Conservation (phyloP, 2,329 filamentous ascomycete species). For the Cordyceps tenuipes region DNA sequence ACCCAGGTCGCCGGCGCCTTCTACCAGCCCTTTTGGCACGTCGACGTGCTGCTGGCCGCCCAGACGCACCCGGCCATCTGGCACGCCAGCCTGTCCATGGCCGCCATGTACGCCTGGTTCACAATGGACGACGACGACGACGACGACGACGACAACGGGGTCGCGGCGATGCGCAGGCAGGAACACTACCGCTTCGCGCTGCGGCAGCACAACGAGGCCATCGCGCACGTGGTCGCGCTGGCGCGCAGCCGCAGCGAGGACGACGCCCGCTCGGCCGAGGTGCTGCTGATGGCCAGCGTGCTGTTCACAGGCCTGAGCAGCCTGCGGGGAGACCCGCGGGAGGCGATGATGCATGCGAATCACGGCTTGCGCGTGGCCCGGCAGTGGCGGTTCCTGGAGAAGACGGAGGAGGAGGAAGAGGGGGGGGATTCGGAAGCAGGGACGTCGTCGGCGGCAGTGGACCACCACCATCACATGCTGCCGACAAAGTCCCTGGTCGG, state of each 20-base stretch:
- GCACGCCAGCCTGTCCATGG: conserved; percentile 11
- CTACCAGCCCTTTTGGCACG: conserved; percentile 11
- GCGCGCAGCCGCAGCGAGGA: neutral
- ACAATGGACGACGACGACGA: neutral
- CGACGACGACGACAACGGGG: neutral
- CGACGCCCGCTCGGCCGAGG: neutral
- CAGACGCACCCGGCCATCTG: conserved; percentile 10
- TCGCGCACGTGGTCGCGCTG: conserved; percentile 1
- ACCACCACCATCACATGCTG: neutral
- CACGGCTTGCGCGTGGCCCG: conserved; percentile 2
- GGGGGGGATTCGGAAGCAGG: too few species aligned
- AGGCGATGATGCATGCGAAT: conserved; percentile 9
- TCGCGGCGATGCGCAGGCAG: neutral
- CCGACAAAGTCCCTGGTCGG: conserved; percentile 7
- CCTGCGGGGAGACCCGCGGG: conserved; percentile 8
- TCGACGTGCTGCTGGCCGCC: conserved; percentile 7
- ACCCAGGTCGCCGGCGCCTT: conserved; percentile 9
- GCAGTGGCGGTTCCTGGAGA: conserved; percentile 9
- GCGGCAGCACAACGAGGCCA: conserved; percentile 9
- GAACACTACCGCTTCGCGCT: conserved; percentile 8
- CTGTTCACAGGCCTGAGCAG: conserved; percentile 10
- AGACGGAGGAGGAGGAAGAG: neutral
- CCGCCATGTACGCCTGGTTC: conserved; percentile 10
- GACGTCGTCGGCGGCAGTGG: too few species aligned
- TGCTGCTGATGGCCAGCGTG: conserved; percentile 9